Conservation (phyloP, 148 eudicot species). For the Vaccinium myrtillus region DNA sequence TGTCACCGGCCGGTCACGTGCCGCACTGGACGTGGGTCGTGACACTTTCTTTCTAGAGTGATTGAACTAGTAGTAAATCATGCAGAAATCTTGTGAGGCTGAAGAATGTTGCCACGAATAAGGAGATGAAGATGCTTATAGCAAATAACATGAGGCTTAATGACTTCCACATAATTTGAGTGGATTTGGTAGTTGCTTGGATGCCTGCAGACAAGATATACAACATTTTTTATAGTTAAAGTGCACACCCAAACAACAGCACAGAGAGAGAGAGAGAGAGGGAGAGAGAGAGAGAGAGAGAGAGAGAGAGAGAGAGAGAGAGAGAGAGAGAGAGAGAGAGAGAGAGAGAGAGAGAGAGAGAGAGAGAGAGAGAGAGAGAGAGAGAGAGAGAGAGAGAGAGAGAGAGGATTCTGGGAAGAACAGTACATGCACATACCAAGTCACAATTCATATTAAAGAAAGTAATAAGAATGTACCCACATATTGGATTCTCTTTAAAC, state of each 20-base stretch:
- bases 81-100: background rate
- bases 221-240: background rate
- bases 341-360: too few species aligned
- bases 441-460: background rate
- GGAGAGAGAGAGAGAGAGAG: too few species aligned
- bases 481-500: background rate
- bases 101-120: background rate
- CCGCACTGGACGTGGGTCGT: too few species aligned
- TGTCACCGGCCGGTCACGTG: too few species aligned
- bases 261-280: too few species aligned
- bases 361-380: too few species aligned
- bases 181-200: slow-evolving; percentile 70
- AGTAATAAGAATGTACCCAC: background rate
- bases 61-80: background rate
- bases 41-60: too few species aligned
- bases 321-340: too few species aligned
- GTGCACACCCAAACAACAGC: background rate
- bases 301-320: too few species aligned
- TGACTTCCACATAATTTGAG: slow-evolving; percentile 86
- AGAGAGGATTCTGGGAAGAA: background rate
- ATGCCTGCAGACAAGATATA: slow-evolving; percentile 43
- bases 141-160: slow-evolving; percentile 92
- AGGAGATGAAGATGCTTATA: slow-evolving; percentile 48
- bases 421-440: background rate
- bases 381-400: too few species aligned